A percentile compares a stretch with the other conserved stretches of the same genome.
These are phyloP conservation scores for Tetraselmis striata DNA, from an alignment of 139 green algal genomes.

Conservation along the genomic window DNA sequence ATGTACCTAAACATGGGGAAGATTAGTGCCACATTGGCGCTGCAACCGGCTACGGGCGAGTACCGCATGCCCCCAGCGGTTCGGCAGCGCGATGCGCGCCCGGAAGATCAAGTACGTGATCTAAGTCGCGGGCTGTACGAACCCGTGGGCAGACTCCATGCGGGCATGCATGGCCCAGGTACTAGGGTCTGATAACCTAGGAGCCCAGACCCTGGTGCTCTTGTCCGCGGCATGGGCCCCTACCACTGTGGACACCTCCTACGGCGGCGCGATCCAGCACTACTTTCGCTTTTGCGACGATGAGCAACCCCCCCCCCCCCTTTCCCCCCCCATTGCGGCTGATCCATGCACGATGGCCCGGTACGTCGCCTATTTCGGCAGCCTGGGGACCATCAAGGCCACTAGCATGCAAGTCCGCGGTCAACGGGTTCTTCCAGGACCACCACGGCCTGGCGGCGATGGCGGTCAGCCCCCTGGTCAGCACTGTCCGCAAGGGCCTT, in stretches of 20 bases:
- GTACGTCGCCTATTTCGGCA: neutral
- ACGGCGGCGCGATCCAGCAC: neutral
- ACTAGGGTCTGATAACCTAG: neutral
- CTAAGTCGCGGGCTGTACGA: neutral
- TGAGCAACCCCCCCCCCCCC: neutral
- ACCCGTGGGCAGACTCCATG: neutral
- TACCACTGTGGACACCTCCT: neutral
- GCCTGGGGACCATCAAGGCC: neutral
- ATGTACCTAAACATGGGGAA: neutral
- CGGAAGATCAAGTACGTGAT: too few species aligned
- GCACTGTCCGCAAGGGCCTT: neutral
- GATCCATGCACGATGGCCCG: neutral
- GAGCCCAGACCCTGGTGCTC: neutral
- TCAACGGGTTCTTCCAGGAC: neutral
- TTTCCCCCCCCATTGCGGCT: neutral
- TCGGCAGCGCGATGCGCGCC: neutral
- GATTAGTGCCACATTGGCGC: neutral
- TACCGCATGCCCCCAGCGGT: neutral
- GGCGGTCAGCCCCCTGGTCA: neutral
- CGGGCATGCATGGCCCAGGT: neutral
- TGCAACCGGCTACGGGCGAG: neutral
- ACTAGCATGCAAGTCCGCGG: neutral
- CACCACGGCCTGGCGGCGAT: neutral
- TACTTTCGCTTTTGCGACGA: neutral
- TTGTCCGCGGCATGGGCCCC: neutral